phyloP scores from a whole-genome alignment of 139 green algal species.

The Tetratostichococcus sp. region DNA sequence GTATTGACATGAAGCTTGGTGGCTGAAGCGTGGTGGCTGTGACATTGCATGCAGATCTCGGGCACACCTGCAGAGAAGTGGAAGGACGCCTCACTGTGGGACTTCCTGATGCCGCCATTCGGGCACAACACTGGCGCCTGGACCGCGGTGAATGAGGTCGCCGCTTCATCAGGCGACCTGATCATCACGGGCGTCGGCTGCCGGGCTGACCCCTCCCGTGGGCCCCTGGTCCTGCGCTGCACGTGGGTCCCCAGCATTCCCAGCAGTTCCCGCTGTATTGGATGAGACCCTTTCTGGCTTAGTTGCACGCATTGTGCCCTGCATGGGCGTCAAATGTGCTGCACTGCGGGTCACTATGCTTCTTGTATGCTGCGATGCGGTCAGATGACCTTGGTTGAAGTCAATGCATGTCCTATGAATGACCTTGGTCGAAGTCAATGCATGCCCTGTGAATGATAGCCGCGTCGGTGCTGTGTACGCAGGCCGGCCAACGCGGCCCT shows the following conservation, averaged over 20 bases:
- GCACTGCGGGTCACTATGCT: too few species aligned
- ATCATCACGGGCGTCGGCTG: background rate
- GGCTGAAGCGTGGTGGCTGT: background rate
- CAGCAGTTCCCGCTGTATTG: background rate
- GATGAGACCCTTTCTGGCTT: too few species aligned
- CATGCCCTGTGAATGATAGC: too few species aligned
- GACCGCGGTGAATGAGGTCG: background rate
- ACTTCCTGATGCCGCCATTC: background rate
- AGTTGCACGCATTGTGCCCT: too few species aligned
- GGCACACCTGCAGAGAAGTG: background rate
- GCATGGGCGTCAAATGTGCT: too few species aligned
- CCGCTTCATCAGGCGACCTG: background rate
- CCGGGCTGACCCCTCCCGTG: background rate
- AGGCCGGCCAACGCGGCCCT: background rate
- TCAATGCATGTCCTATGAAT: too few species aligned
- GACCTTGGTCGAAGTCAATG: too few species aligned
- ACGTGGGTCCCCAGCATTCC: background rate
- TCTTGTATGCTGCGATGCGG: too few species aligned
- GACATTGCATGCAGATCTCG: background rate
- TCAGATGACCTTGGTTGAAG: too few species aligned
- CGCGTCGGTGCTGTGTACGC: background rate
- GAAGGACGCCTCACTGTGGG: background rate
- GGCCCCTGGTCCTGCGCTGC: background rate
- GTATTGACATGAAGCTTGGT: too few species aligned
- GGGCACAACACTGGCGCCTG: background rate